These are phyloP conservation scores for Ramaria sp. DNA, from an alignment of 768 basidiomycete species.

Conservation along the genomic window DNA sequence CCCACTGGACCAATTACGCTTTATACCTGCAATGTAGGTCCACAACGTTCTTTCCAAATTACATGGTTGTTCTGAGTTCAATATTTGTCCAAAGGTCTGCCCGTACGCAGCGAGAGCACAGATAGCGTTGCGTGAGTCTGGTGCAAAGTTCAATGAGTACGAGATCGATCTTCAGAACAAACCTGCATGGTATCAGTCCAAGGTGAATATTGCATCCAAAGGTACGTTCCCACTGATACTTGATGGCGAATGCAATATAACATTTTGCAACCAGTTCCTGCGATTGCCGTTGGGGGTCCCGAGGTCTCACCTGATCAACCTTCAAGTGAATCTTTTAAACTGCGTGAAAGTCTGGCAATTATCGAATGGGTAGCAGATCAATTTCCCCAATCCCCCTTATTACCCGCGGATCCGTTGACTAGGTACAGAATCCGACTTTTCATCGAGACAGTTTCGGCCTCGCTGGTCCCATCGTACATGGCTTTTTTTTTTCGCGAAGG, in stretches of 20 bases:
- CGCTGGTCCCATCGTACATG: constrained; percentile 29
- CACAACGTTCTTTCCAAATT: background rate
- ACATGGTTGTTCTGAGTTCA: background rate
- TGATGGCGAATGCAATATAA: background rate
- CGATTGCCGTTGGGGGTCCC: constrained; percentile 52
- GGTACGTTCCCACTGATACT: constrained; percentile 23
- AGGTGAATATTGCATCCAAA: constrained; percentile 57
- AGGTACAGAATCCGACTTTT: constrained; percentile 56
- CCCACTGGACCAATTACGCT: constrained; percentile 23
- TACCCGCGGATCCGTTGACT: constrained; percentile 43
- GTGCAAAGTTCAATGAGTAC: constrained; percentile 35
- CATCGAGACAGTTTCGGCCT: constrained; percentile 41
- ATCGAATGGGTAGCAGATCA: constrained; percentile 59
- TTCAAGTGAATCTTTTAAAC: constrained; percentile 46
- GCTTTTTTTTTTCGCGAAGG: constrained; percentile 27
- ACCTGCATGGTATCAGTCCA: constrained; percentile 56
- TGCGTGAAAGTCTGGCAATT: constrained; percentile 55
- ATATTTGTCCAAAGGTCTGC: constrained; percentile 31
- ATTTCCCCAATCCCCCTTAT: constrained; percentile 33
- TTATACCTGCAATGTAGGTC: constrained; percentile 36
- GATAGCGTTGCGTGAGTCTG: constrained; percentile 49
- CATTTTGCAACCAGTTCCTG: constrained; percentile 33
- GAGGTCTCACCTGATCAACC: constrained; percentile 42
- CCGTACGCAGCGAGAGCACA: constrained; percentile 48
- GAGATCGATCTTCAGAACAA: constrained; percentile 56